Percentiles rank a stretch among this genome's conserved stretches.
Evolutionary conservation across 169 alveolate species (phyloP).

Genomic region (Neospora caninum): DNA sequence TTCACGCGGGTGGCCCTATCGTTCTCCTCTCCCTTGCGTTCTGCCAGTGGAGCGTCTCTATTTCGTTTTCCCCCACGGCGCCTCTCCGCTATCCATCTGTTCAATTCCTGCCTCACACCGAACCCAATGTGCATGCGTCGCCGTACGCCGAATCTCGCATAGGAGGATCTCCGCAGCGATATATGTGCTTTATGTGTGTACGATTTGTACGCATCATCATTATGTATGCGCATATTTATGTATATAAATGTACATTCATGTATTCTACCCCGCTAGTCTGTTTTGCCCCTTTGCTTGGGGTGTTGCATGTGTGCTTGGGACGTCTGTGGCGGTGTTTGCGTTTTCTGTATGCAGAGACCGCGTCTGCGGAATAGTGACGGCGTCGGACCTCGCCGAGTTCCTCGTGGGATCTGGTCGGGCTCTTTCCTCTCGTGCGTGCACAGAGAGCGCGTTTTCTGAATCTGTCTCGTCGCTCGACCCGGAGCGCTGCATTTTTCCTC

Average conservation of each 20-base stretch:
- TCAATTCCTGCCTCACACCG: too few species aligned
- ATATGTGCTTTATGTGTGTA: too few species aligned
- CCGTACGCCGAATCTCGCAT: too few species aligned
- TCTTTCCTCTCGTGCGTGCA: not conserved
- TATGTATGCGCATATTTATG: not conserved
- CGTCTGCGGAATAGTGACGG: constrained; percentile 24
- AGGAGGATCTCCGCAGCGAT: too few species aligned
- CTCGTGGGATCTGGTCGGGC: not conserved
- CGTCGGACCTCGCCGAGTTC: not conserved
- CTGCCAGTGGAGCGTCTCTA: too few species aligned
- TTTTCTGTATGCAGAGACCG: not conserved
- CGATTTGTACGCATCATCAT: too few species aligned
- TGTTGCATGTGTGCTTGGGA: not conserved
- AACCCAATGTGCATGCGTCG: too few species aligned
- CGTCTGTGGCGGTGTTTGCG: not conserved
- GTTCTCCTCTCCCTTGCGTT: too few species aligned
- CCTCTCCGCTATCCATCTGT: too few species aligned
- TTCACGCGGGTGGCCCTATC: too few species aligned
- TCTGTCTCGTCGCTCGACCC: not conserved
- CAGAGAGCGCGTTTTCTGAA: not conserved
- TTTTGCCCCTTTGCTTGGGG: not conserved
- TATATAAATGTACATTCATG: not conserved
- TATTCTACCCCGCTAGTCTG: not conserved
- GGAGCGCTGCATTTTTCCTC: too few species aligned
- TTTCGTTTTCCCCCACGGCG: too few species aligned